These are phyloP conservation scores for Candida berthetii DNA, from an alignment of 805 yeast species.

Conservation along the genomic window DNA sequence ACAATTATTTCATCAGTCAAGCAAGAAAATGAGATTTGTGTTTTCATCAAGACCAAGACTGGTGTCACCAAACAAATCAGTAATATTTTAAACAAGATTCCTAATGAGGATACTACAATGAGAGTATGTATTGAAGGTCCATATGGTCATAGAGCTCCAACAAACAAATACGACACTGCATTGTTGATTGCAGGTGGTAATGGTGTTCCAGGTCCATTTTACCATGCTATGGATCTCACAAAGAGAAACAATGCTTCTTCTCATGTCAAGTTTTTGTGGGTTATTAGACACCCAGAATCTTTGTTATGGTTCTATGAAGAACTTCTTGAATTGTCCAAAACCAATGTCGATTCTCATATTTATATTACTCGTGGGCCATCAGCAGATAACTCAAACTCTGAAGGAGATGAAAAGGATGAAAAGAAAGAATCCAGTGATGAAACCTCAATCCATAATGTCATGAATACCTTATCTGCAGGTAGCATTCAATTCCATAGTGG, in stretches of 20 bases:
- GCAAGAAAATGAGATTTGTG: slow-evolving; percentile 29
- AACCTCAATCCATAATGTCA: too few relatives aligned
- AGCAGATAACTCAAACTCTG: too few relatives aligned
- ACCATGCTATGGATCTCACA: slow-evolving; percentile 25
- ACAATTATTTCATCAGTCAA: slow-evolving; percentile 41
- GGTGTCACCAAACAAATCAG: slow-evolving; percentile 48
- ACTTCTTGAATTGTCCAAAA: slow-evolving; percentile 26
- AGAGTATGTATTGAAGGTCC: slow-evolving; percentile 52
- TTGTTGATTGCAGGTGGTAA: slow-evolving; percentile 42
- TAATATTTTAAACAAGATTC: slow-evolving; percentile 23
- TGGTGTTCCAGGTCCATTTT: slow-evolving; percentile 43
- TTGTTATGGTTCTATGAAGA: slow-evolving; percentile 41
- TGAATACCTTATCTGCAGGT: too few relatives aligned
- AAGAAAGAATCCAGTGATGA: too few relatives aligned
- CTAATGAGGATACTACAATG: slow-evolving; percentile 21
- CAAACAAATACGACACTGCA: slow-evolving; percentile 27
- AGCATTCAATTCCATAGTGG: slow-evolving; percentile 25
- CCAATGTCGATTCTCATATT: slow-evolving; percentile 19
- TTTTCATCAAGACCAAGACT: slow-evolving; percentile 46
- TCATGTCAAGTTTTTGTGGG: slow-evolving; percentile 51
- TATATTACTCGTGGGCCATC: too few relatives aligned
- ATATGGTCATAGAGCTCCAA: slow-evolving; percentile 40
- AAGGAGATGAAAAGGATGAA: too few relatives aligned
- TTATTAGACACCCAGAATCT: slow-evolving; percentile 43
- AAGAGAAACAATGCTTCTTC: slow-evolving; percentile 60